Evolutionary conservation across 129 eudicot species (phyloP), one percentile per base, ranked within the genome.

Genomic region (Artemisia annua): DNA sequence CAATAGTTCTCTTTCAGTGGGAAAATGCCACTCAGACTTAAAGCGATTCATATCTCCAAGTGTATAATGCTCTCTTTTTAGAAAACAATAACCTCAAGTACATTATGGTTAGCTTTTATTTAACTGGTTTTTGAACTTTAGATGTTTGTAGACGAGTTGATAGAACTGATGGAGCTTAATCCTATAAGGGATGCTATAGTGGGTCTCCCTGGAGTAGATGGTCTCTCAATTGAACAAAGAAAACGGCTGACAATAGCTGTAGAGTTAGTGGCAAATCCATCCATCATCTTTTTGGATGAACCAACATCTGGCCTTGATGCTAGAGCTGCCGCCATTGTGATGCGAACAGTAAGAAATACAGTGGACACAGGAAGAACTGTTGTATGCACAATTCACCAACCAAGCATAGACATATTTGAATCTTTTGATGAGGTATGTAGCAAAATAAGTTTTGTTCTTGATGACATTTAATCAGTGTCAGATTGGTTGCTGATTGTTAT

Each of bases 361-460:
- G 80, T 76, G 5, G 80, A 76, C 15, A 77, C 75, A 50, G 81
- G 81, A 69, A 76, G 81, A 76, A 76, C 81, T 30, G 75, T 77
- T 52, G 81, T 77, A 11, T 77, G 81, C 81, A 77, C 81, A 60
- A 77, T 77, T 77, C 81, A 77, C 63, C 81, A 77, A 69, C 81
- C 81, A 50, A 77, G 81, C 14, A 77, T 77, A 18, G 63, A 77
- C 63, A 77, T 77, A 49, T 77, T 77, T 63, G 81, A 77, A 69
- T 77, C 81, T 60, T 77, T 77, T 24, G 81, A 77, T 60, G 81
- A 77, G 75, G 75, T 69, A 5, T 22, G 17, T 63, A 2, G 8
- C 7, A 11, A 49, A 52, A 18, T 48, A 8, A 4, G 44, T 39
- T 39, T 39, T 39, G 44, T 39, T 39, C 44, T 39, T 61, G 39